A percentile compares a stretch with the other conserved stretches of the same genome.
These are phyloP conservation scores for Phytophthora brassicae DNA, from an alignment of 352 stramenopile species.

Conservation along the genomic window DNA sequence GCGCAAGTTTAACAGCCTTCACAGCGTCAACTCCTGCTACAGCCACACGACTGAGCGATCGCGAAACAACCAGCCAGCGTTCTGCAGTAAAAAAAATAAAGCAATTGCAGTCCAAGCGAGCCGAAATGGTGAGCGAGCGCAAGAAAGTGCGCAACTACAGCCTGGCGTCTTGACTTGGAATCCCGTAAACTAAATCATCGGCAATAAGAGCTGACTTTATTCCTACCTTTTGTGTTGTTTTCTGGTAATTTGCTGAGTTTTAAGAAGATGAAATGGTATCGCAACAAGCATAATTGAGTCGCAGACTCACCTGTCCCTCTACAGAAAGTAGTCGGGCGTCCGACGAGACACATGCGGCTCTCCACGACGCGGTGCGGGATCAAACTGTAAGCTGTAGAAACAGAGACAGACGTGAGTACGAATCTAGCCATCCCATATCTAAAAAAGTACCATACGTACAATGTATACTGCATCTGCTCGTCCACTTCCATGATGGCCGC, in stretches of 20 bases:
- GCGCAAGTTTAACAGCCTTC: conserved; percentile 42
- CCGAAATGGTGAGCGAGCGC: conserved; percentile 74
- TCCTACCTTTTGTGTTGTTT: conserved; percentile 30
- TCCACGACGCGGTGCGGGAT: conserved; percentile 91
- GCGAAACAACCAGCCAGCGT: conserved; percentile 65
- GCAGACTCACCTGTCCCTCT: conserved; percentile 26
- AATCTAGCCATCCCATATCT: neutral
- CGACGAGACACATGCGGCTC: conserved; percentile 92
- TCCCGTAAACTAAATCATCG: too few relatives aligned
- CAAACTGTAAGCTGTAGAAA: conserved; percentile 90
- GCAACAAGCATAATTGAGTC: conserved; percentile 18
- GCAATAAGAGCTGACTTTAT: conserved; percentile 38
- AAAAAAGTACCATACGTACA: conserved; percentile 61
- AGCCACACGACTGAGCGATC: conserved; percentile 38
- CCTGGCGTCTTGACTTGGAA: conserved; percentile 41
- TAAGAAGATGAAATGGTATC: conserved; percentile 26
- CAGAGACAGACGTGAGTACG: conserved; percentile 22
- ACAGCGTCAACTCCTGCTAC: conserved; percentile 8
- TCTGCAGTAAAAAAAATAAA: conserved; percentile 68
- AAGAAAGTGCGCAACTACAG: conserved; percentile 86
- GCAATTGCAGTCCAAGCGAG: conserved; percentile 67
- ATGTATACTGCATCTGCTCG: conserved; percentile 95
- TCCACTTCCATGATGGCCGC: conserved; percentile 97
- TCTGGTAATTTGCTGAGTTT: conserved; percentile 21
- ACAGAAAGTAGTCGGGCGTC: conserved; percentile 96